phyloP scores from a whole-genome alignment of 169 alveolate genomes.

The Eimeria falciformis region DNA sequence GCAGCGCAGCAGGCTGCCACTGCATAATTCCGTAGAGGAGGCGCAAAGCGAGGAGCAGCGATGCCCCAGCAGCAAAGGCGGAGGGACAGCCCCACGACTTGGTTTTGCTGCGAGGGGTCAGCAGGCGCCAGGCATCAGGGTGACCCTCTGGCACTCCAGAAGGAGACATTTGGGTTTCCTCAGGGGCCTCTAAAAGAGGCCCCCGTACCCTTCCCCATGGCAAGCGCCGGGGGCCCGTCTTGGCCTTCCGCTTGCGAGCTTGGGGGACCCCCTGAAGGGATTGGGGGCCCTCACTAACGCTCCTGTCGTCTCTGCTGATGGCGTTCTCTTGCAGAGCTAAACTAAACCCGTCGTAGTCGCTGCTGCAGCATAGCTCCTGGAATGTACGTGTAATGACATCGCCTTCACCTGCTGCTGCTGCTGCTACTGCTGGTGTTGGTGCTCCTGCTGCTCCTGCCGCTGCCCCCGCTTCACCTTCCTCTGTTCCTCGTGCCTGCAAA shows the following conservation, averaged over 20 bases:
- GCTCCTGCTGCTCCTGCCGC: constrained; percentile 1
- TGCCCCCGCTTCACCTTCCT: neutral
- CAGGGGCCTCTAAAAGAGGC: constrained; percentile 6
- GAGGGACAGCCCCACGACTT: constrained; percentile 32
- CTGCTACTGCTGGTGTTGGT: neutral
- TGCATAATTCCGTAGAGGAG: constrained; percentile 44
- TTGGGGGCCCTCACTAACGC: neutral
- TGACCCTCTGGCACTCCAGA: constrained; percentile 21
- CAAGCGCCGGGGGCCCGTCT: constrained; percentile 56
- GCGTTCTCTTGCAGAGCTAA: neutral
- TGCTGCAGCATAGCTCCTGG: constrained; percentile 24
- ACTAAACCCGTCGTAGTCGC: constrained; percentile 11
- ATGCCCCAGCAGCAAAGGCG: constrained; percentile 39
- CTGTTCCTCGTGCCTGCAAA: neutral
- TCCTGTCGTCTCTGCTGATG: constrained; percentile 9
- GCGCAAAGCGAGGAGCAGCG: neutral
- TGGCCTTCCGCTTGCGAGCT: neutral
- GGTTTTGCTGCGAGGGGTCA: constrained; percentile 49
- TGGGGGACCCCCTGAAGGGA: neutral
- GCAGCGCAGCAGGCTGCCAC: constrained; percentile 63
- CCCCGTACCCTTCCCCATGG: constrained; percentile 24
- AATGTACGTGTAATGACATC: no score
- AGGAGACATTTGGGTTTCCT: constrained; percentile 1
- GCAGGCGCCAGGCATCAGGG: constrained; percentile 39
- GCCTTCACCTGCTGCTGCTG: constrained; percentile 3